Evolutionary conservation across 2,329 filamentous ascomycete genomes (phyloP), one percentile per base, ranked within the genome.

Genomic region (Verticillium tricorpus): DNA sequence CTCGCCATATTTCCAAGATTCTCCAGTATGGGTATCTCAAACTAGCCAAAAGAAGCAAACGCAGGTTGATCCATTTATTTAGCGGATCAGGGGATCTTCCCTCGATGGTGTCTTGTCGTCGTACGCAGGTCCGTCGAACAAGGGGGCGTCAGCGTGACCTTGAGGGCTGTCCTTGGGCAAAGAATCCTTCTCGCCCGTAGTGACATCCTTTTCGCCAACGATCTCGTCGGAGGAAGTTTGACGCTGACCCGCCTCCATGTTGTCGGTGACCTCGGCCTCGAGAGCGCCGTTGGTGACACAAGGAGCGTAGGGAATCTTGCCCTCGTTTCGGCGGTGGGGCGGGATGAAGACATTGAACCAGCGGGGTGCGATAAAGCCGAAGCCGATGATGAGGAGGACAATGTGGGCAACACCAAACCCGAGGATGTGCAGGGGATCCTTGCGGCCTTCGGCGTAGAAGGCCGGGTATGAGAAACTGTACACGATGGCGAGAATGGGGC

Each of bases 341-440:
- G 83, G 83, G 37, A 86, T 79, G 37, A 86, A 78, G 4, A 78
- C 70, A 65, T 84, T 76, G 65, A 81, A 85, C 71, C 83, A 86
- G 11, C 81, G 75, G 2, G 84, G 84, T 34, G 83, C 69, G 5
- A 85, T 71, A 50, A 84, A 77, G 6, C 82, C 82, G 1, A 78
- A 59, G 2, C 80, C 69, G 34, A 85, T 77, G 11, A 80, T 66
- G 0, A 84, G 52, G 45, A 86, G 69, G 4, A 77, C 74, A 19
- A 82, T 60, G 62, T 83, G 79, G 1, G 77, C 78, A 17, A 83
- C 70, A 5, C 73, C 74, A 65, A 84, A 84, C 0, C 80, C 82
- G 5, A 80, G 69, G 31, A 84, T 79, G 67, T 81, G 77, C 31
- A 83, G 72, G 5, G 82, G 81, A 60, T 84, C 82, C 56, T 82